phyloP scores from a whole-genome alignment of 208 protist genomes.

The Wallacemonas sp. region DNA sequence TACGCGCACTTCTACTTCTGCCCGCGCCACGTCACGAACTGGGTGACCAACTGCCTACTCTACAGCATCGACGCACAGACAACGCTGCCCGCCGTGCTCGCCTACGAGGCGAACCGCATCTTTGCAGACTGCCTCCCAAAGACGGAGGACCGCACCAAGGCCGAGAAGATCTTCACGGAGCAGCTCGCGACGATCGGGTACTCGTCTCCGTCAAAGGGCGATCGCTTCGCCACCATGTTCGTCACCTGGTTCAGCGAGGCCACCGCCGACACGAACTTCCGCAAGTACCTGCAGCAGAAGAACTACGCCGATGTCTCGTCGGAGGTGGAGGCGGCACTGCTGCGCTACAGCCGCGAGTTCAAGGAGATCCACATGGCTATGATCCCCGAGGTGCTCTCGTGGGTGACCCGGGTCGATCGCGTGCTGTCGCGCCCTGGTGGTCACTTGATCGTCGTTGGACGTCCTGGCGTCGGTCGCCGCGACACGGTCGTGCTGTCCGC shows the following conservation, averaged over 20 bases:
- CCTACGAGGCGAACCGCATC: slow-evolving; percentile 92
- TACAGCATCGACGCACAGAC: slow-evolving; percentile 91
- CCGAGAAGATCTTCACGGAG: slow-evolving; percentile 77
- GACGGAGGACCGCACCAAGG: slow-evolving; percentile 65
- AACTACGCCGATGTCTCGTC: slow-evolving; percentile 68
- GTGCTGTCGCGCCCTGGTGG: slow-evolving; percentile 84
- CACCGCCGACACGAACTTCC: slow-evolving; percentile 17
- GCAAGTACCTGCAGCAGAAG: slow-evolving; percentile 55
- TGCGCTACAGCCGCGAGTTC: slow-evolving; percentile 96
- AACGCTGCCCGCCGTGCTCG: slow-evolving; percentile 91
- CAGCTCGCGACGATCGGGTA: slow-evolving; percentile 86
- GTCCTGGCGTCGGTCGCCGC: slow-evolving; percentile 89
- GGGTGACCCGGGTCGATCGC: slow-evolving; percentile 90
- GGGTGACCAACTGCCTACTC: slow-evolving; percentile 89
- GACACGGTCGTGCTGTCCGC: slow-evolving; percentile 81
- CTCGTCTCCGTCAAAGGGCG: slow-evolving; percentile 66
- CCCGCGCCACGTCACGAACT: slow-evolving; percentile 95
- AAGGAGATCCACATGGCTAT: slow-evolving; percentile 90
- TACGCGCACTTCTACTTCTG: slow-evolving; percentile 96
- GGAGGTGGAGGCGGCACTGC: slow-evolving; percentile 83
- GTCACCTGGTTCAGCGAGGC: slow-evolving; percentile 83
- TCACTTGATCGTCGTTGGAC: slow-evolving; percentile 93
- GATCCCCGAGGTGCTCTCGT: slow-evolving; percentile 91
- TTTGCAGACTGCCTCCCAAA: slow-evolving; percentile 94
- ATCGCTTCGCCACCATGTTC: slow-evolving; percentile 80